Base-by-base conservation (phyloP, 371 early-diverging fungal genomes). In the Mucor circinelloides region DNA sequence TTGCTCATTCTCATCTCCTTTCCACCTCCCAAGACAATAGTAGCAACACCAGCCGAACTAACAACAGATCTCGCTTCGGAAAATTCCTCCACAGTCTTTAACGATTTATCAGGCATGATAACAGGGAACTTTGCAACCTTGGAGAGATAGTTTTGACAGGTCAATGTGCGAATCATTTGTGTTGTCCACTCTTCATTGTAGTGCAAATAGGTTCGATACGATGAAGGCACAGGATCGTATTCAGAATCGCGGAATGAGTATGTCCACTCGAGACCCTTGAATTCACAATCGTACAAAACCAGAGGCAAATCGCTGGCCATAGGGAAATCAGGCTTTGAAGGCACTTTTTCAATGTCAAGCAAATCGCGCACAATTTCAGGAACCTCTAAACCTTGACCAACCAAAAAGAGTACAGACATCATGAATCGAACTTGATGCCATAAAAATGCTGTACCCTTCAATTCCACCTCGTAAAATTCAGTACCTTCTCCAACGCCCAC, bases 361-460 rank as follows among this genome's bases (percentile, higher is more conserved):
- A 87, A 60, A 32, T 76, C 66, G 27, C 73, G 56, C 17, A 77
- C 60, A 21, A 78, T 68, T 40, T 74, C 76, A 23, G 84, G 79
- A 31, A 67, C 44, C 50, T 82, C 85, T 57, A 71, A 59, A 15
- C 62, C 72, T 71, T 79, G 78, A 5, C 98, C 99, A 4, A 97
- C 89, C 54, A 93, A 77, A 64, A 97, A 92, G 38, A 99, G 73
- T 6, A 97, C 79, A 0, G 95, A 90, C 91, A 96, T 94, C 88
- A 98, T 96, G 77, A 94, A 96, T 36, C 99, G 91, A 34, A 99
- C 96, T 78, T 97, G 98, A 81, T 98, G 97, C 97, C 96, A 98
- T 48, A 98, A 78, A 68, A 98, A 98, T 13, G 97, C 96, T 0
- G 90, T 89, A 17, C 97, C 97, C 21, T 81, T 79, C 28, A 95